Percentiles rank a stretch among this genome's conserved stretches.
Conservation (phyloP, 2,329 filamentous ascomycete species). For the Aphanoascus verrucosus region DNA sequence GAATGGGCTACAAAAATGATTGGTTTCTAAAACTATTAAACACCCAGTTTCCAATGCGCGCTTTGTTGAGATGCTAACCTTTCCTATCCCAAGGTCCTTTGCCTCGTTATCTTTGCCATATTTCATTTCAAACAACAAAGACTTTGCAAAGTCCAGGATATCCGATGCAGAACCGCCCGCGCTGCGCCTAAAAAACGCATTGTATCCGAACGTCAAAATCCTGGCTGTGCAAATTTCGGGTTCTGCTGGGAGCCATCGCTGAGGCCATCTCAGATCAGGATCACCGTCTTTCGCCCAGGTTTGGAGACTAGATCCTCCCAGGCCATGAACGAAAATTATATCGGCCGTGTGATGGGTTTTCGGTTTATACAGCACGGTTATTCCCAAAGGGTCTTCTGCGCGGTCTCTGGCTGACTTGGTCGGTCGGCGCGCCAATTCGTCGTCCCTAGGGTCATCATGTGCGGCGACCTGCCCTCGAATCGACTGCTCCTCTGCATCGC, state of each 20-base stretch:
- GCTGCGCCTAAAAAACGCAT: conserved; percentile 13
- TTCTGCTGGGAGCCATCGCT: conserved; percentile 28
- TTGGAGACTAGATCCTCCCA: conserved; percentile 30
- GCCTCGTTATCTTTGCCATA: conserved; percentile 16
- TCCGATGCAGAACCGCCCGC: conserved; percentile 4
- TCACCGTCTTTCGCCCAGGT: conserved; percentile 33
- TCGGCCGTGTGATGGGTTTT: conserved; percentile 23
- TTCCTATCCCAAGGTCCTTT: conserved; percentile 14
- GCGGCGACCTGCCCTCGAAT: too few relatives aligned
- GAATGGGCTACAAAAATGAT: conserved; percentile 39
- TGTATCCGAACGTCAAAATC: conserved; percentile 22
- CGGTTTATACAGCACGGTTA: conserved; percentile 4
- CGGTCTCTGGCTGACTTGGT: too few relatives aligned
- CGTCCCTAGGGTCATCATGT: too few relatives aligned
- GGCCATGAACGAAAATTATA: conserved; percentile 34
- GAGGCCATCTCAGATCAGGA: conserved; percentile 31
- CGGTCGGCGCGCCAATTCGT: too few relatives aligned
- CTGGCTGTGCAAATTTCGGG: conserved; percentile 15
- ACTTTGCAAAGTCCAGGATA: conserved; percentile 24
- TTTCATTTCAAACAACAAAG: conserved; percentile 21
- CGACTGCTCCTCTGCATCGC: too few relatives aligned
- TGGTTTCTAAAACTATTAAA: conserved; percentile 19
- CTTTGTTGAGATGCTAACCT: conserved; percentile 11
- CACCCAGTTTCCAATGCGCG: too few relatives aligned
- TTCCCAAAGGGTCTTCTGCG: background rate